phyloP scores from a whole-genome alignment of 805 yeast species.

The Tetrapisispora arboricola region DNA sequence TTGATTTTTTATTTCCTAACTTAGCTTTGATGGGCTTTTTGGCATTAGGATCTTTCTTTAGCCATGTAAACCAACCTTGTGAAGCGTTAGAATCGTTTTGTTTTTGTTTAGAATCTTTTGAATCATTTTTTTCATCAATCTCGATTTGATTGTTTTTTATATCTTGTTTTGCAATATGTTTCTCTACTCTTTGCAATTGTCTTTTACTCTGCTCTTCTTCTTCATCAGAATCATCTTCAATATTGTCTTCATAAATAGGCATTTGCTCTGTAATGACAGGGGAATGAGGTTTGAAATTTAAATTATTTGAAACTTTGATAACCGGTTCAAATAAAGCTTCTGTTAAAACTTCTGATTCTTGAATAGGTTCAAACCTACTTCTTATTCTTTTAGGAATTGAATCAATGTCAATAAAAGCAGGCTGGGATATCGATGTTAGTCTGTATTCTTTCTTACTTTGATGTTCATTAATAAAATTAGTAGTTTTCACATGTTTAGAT shows the following conservation, averaged over 20 bases:
- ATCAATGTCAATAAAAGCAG: background rate
- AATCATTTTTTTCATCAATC: background rate
- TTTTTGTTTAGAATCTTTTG: background rate
- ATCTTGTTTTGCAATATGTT: background rate
- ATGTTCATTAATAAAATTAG: background rate
- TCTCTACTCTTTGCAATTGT: background rate
- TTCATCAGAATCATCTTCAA: conserved; percentile 13
- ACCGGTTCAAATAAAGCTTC: conserved; percentile 21
- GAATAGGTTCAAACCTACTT: conserved; percentile 16
- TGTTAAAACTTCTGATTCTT: conserved; percentile 13
- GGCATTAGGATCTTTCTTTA: conserved; percentile 47
- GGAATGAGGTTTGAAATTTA: conserved; percentile 1
- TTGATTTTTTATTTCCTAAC: conserved; percentile 53
- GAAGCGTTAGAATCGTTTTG: conserved; percentile 3
- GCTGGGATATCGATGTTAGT: background rate
- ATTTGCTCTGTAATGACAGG: conserved; percentile 29
- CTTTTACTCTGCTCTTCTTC: conserved; percentile 17
- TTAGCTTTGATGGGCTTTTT: conserved; percentile 78
- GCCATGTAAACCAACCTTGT: conserved; percentile 51
- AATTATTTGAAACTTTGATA: conserved; percentile 12
- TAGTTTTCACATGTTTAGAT: background rate
- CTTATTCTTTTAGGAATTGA: conserved; percentile 1
- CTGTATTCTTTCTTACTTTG: background rate
- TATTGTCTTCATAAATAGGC: conserved; percentile 17
- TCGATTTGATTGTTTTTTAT: conserved; percentile 4